A percentile compares a stretch with the other conserved stretches of the same genome.
Evolutionary conservation across 768 basidiomycete species (phyloP).

Genomic region (Naganishia randhawae): DNA sequence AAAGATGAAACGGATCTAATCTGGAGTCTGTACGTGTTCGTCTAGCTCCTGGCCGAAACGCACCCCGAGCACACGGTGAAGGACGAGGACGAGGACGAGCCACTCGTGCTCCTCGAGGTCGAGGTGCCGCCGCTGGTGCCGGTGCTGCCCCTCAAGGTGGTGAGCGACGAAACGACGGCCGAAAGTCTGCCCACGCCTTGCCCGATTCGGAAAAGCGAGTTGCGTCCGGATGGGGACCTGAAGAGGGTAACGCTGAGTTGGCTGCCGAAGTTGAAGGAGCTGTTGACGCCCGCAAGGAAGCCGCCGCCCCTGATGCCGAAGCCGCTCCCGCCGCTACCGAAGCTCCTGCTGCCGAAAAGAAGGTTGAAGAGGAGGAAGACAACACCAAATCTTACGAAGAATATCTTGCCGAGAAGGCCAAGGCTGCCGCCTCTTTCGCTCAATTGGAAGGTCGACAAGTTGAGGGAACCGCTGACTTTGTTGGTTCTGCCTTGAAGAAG

Average conservation of each 20-base stretch:
- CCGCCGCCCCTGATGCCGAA: conserved; percentile 66
- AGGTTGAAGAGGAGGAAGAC: conserved; percentile 52
- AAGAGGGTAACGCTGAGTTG: conserved; percentile 77
- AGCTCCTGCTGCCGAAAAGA: conserved; percentile 37
- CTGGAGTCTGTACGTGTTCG: background rate
- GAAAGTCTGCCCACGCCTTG: conserved; percentile 37
- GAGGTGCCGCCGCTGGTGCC: conserved; percentile 52
- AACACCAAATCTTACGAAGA: conserved; percentile 91
- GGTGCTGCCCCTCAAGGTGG: conserved; percentile 56
- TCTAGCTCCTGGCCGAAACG: conserved; percentile 19
- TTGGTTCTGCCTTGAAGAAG: conserved; percentile 68
- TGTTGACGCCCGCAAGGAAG: conserved; percentile 68
- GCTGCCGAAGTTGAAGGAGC: conserved; percentile 70
- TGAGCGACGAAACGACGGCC: conserved; percentile 77
- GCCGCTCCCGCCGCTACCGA: conserved; percentile 53
- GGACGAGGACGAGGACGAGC: conserved; percentile 51
- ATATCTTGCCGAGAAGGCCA: conserved; percentile 71
- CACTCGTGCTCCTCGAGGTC: conserved; percentile 55
- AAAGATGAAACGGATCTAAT: background rate
- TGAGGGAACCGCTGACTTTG: conserved; percentile 64
- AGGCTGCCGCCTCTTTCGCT: conserved; percentile 56
- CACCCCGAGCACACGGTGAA: conserved; percentile 45
- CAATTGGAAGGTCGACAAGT: conserved; percentile 75
- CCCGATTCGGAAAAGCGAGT: conserved; percentile 95
- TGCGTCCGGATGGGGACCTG: conserved; percentile 91